A percentile compares a stretch with the other conserved stretches of the same genome.
phyloP scores from a whole-genome alignment of 192 early-diverging fungal genomes.

The Coemansia sp. region DNA sequence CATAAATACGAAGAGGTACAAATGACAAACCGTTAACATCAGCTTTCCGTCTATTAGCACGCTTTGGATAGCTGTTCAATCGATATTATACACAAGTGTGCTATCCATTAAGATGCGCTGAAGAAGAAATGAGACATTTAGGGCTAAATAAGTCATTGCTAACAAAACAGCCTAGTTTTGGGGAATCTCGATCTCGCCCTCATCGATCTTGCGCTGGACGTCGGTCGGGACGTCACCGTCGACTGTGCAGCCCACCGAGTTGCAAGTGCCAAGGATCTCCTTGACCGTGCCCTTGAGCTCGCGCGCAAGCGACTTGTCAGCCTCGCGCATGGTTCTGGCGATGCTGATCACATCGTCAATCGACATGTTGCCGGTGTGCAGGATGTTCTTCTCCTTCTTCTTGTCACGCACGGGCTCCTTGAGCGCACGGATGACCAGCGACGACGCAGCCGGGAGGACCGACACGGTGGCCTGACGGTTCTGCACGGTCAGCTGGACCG shows the following conservation, averaged over 20 bases:
- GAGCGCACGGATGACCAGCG: constrained; percentile 94
- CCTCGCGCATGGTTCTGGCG: constrained; percentile 88
- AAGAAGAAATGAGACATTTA: not conserved
- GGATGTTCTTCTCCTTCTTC: constrained; percentile 99
- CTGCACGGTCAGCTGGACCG: constrained; percentile 97
- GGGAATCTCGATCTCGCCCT: constrained; percentile 80
- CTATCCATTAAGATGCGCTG: no score
- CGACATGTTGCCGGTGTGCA: constrained; percentile 95
- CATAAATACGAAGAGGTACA: no score
- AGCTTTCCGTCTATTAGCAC: no score
- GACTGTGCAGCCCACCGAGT: constrained; percentile 49
- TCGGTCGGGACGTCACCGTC: constrained; percentile 93
- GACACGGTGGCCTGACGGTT: constrained; percentile 99
- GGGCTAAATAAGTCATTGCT: not conserved
- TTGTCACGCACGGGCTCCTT: constrained; percentile 96
- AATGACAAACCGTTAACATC: no score
- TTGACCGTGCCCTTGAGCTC: constrained; percentile 93
- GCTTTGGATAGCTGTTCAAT: no score
- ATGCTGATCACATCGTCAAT: constrained; percentile 93
- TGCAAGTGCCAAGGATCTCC: constrained; percentile 19
- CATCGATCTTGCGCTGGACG: constrained; percentile 78
- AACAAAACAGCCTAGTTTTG: constrained; percentile 30
- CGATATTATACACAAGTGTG: no score
- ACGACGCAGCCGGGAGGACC: constrained; percentile 94
- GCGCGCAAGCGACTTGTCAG: constrained; percentile 89